These are phyloP conservation scores for Neostapfia colusana DNA, from an alignment of 176 grass and related monocot species.

Conservation along the genomic window DNA sequence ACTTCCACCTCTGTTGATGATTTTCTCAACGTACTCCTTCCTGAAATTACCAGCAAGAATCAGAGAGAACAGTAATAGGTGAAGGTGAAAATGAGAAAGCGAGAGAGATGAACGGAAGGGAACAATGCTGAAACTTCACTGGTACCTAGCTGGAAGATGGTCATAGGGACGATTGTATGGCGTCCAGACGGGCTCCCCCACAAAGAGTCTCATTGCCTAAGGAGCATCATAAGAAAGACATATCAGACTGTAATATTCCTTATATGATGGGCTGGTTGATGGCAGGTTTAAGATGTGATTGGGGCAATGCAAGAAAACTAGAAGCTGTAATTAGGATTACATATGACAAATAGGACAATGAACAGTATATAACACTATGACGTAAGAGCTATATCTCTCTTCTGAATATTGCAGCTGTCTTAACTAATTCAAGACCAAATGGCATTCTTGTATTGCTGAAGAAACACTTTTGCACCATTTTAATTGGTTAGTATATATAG, in stretches of 20 bases:
- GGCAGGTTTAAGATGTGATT: neutral
- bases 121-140: neutral
- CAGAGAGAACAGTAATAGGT: neutral
- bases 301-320: neutral
- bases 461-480: neutral
- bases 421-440: neutral
- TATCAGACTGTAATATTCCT: neutral
- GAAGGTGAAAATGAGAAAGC: neutral
- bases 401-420: neutral
- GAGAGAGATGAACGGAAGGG: neutral
- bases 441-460: neutral
- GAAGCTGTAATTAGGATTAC: neutral
- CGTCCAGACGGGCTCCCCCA: conserved; percentile 88
- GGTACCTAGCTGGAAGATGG: conserved; percentile 73
- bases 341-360: neutral
- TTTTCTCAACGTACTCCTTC: conserved; percentile 68
- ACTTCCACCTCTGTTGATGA: conserved; percentile 51
- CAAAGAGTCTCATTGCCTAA: conserved; percentile 92
- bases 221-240: neutral
- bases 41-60: conserved; percentile 45
- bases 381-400: neutral
- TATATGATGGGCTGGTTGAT: neutral
- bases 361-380: neutral
- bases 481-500: conserved; percentile 9
- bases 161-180: conserved; percentile 84